A percentile compares a stretch with the other conserved stretches of the same genome.
phyloP scores from a whole-genome alignment of 2,329 filamentous ascomycete genomes.

The Tolypocladium amazonense region DNA sequence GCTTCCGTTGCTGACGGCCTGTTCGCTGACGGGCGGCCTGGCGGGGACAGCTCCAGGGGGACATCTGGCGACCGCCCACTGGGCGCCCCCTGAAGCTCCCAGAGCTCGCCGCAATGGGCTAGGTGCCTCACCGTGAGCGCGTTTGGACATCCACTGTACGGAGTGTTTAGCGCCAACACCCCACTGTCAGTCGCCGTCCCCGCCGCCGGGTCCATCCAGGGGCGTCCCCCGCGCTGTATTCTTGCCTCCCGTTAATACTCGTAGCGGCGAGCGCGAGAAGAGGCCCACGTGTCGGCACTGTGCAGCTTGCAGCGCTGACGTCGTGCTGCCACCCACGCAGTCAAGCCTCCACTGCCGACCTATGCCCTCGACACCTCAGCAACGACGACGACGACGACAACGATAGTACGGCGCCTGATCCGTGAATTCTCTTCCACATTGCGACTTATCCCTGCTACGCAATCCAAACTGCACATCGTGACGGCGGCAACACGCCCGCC shows the following conservation, averaged over 20 bases:
- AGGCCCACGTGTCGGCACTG: not conserved
- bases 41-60: not conserved
- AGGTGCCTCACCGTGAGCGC: not conserved
- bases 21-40: not conserved
- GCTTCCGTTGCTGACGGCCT: not conserved
- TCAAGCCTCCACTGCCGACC: not conserved
- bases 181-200: not conserved
- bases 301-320: not conserved
- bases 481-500: slow-evolving; percentile 14
- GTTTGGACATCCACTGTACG: not conserved
- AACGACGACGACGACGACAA: not conserved
- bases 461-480: slow-evolving; percentile 4
- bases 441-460: slow-evolving; percentile 1
- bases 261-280: too few species aligned
- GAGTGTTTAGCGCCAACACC: not conserved
- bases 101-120: not conserved
- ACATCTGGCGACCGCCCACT: not conserved
- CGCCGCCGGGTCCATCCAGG: not conserved
- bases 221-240: not conserved
- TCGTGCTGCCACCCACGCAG: not conserved
- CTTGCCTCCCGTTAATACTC: too few species aligned
- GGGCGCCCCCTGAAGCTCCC: not conserved
- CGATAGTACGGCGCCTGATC: not conserved
- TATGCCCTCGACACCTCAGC: not conserved
- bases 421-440: slow-evolving; percentile 5